Conservation (phyloP, 2,329 filamentous ascomycete species). For the Hymenoscyphus scutula region DNA sequence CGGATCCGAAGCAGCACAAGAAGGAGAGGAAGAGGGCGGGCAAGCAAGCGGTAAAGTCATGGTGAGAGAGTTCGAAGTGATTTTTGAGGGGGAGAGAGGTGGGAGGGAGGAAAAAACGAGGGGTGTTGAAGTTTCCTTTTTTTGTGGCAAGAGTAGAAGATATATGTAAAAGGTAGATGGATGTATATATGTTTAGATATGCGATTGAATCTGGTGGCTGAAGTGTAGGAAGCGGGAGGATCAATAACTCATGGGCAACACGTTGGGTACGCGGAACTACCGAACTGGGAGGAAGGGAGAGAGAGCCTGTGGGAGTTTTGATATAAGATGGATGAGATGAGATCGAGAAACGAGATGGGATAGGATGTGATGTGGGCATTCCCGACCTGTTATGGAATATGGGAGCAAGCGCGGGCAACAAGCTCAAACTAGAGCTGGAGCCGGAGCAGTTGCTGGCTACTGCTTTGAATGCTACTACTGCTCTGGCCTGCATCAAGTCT, state of each 20-base stretch:
- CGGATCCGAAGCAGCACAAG: constrained; percentile 27
- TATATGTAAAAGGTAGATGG: neutral
- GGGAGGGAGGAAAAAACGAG: constrained; percentile 7
- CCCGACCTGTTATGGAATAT: constrained; percentile 12
- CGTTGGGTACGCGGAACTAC: constrained; percentile 3
- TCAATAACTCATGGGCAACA: constrained; percentile 17
- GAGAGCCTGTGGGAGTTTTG: neutral
- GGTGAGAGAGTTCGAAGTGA: constrained; percentile 16
- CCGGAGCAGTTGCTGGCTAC: neutral
- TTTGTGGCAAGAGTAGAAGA: constrained; percentile 7
- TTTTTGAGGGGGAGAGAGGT: neutral
- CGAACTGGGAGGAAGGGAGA: neutral
- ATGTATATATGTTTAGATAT: neutral
- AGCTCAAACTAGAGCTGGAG: constrained; percentile 8
- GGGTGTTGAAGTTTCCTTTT: constrained; percentile 14
- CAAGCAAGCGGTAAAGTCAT: constrained; percentile 38
- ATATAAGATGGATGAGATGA: neutral
- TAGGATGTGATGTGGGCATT: constrained; percentile 3
- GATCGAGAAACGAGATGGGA: neutral
- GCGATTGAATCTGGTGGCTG: constrained; percentile 13
- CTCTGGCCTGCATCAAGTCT: neutral
- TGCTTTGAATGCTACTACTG: neutral
- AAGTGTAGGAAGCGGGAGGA: constrained; percentile 18
- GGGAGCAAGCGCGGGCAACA: constrained; percentile 19
- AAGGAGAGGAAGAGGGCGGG: constrained; percentile 28